Percentiles rank a stretch among this genome's conserved stretches.
Conservation (phyloP, 768 basidiomycete genomes). For the Russula brevipes region DNA sequence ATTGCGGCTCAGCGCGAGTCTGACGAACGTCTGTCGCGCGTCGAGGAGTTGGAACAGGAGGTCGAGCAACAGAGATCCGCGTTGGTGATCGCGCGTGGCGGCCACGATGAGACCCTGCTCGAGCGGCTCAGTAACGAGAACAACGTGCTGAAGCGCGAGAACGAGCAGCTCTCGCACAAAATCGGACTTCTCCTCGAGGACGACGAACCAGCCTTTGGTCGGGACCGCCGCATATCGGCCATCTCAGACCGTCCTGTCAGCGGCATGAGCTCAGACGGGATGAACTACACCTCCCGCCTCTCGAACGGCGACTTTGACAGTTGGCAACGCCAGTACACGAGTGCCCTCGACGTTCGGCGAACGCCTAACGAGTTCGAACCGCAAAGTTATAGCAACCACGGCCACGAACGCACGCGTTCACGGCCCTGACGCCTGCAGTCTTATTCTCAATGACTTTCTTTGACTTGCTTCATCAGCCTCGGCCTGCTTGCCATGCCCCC, state of each 20-base stretch:
- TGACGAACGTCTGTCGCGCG: slow-evolving; percentile 67
- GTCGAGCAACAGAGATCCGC: slow-evolving; percentile 71
- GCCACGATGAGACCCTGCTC: slow-evolving; percentile 67
- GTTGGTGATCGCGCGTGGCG: slow-evolving; percentile 66
- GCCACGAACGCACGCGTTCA: slow-evolving; percentile 57
- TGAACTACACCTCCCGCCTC: slow-evolving; percentile 59
- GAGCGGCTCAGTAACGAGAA: slow-evolving; percentile 85
- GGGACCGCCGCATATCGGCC: slow-evolving; percentile 55
- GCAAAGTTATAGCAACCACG: slow-evolving; percentile 33
- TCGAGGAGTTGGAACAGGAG: slow-evolving; percentile 78
- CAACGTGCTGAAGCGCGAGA: slow-evolving; percentile 70
- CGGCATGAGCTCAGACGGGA: slow-evolving; percentile 73
- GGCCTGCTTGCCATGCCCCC: slow-evolving; percentile 22
- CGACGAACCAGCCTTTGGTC: slow-evolving; percentile 68
- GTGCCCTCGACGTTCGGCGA: slow-evolving; percentile 68
- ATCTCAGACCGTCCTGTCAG: slow-evolving; percentile 56
- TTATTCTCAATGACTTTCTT: slow-evolving; percentile 23
- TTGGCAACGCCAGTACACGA: slow-evolving; percentile 81
- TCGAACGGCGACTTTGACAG: slow-evolving; percentile 71
- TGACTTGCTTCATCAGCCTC: slow-evolving; percentile 20
- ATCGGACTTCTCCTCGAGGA: slow-evolving; percentile 85
- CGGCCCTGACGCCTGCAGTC: slow-evolving; percentile 38
- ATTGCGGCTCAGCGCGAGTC: slow-evolving; percentile 70
- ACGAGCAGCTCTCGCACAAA: slow-evolving; percentile 87
- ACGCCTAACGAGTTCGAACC: slow-evolving; percentile 70